Evolutionary conservation across 1,284 basidiomycete species (phyloP).

Genomic region (Ustilago lituana): DNA sequence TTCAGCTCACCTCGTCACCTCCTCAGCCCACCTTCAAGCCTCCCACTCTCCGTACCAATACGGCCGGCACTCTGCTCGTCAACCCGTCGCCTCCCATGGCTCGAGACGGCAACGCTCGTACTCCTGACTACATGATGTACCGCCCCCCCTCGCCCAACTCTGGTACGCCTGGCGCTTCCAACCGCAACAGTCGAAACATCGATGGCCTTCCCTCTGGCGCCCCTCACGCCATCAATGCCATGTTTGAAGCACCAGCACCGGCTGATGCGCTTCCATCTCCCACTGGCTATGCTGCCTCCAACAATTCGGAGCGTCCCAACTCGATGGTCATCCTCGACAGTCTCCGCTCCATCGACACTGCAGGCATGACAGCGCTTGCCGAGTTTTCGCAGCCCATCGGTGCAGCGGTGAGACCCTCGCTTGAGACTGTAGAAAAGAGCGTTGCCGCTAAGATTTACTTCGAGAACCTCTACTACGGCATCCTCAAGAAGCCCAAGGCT

Average conservation of each 20-base stretch:
- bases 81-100: conserved; percentile 45
- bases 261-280: background rate
- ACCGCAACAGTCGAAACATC: conserved; percentile 54
- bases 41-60: conserved; percentile 50
- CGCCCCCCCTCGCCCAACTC: conserved; percentile 37
- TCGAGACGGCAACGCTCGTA: conserved; percentile 9
- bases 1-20: conserved; percentile 9
- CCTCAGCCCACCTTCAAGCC: conserved; percentile 33
- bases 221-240: conserved; percentile 42
- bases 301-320: conserved; percentile 36
- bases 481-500: conserved; percentile 77
- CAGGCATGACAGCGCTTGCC: conserved; percentile 37
- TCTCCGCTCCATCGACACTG: conserved; percentile 37
- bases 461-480: conserved; percentile 84
- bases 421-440: conserved; percentile 90
- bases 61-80: conserved; percentile 55
- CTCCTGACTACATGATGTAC: conserved; percentile 54
- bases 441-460: conserved; percentile 93
- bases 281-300: background rate
- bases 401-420: conserved; percentile 70
- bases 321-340: conserved; percentile 59
- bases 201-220: conserved; percentile 51
- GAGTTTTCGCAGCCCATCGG: conserved; percentile 29
- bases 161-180: conserved; percentile 12
- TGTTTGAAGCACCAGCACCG: conserved; percentile 43